Percentiles rank a stretch among this genome's conserved stretches.
Conservation (phyloP, 1,139 yeast species). For the Groenewaldozyma auringiensis region DNA sequence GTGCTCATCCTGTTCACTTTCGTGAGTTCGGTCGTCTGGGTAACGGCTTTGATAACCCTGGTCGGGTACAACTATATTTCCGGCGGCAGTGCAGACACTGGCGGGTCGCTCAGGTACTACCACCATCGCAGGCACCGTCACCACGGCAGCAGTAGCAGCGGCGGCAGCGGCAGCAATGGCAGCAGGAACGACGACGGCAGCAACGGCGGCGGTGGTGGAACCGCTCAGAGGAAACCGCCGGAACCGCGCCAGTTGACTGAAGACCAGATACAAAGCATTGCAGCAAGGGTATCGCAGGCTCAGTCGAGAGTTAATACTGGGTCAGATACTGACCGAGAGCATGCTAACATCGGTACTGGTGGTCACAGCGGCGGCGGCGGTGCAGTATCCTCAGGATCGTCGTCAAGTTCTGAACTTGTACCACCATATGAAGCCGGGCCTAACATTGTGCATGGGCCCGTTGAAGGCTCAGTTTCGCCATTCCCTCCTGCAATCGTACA, state of each 20-base stretch:
- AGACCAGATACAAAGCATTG: neutral
- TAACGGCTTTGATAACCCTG: conserved; percentile 6
- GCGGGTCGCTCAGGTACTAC: conserved; percentile 1
- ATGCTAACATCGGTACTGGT: neutral
- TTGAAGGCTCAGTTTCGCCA: neutral
- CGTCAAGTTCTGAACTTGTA: neutral
- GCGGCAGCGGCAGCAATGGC: neutral
- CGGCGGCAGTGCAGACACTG: conserved; percentile 1
- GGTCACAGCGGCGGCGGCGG: neutral
- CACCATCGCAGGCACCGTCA: neutral
- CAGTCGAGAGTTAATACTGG: neutral
- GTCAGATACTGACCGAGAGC: neutral
- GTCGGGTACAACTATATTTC: conserved; percentile 10
- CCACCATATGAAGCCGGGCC: too few species aligned
- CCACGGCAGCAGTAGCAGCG: neutral
- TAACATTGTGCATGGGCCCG: conserved; percentile 1
- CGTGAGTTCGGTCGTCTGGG: conserved; percentile 5
- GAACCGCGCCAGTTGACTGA: neutral
- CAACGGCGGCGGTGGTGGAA: neutral
- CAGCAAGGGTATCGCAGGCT: conserved; percentile 2
- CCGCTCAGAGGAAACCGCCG: neutral
- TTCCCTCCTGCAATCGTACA: neutral
- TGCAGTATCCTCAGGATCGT: neutral
- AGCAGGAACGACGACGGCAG: neutral
- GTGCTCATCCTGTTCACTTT: conserved; percentile 3